Evolutionary conservation across 2,329 filamentous ascomycete genomes (phyloP).

Genomic region (Colletotrichum sp.): DNA sequence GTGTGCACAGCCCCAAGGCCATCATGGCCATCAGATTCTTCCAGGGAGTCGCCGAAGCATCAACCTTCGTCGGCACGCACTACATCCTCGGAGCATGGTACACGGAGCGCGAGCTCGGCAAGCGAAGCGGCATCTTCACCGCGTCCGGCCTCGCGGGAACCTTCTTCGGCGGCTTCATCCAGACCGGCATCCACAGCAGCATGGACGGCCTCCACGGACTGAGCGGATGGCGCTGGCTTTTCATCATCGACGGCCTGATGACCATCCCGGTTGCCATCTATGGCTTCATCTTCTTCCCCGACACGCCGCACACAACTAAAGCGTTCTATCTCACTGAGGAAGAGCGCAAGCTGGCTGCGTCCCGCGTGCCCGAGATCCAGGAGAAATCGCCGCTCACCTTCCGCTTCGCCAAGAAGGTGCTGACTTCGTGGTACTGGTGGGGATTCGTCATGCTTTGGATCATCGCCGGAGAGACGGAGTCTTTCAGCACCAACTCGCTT

Average conservation of each 20-base stretch:
- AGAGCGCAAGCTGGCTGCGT: conserved; percentile 44
- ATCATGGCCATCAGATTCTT: conserved; percentile 56
- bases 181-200: conserved; percentile 54
- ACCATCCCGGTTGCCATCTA: conserved; percentile 57
- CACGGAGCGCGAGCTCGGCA: conserved; percentile 65
- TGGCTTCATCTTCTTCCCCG: conserved; percentile 54
- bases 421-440: conserved; percentile 68
- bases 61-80: conserved; percentile 46
- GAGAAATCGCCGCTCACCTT: conserved; percentile 50
- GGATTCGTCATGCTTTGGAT: conserved; percentile 72
- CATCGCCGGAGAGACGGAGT: conserved; percentile 74
- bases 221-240: conserved; percentile 31
- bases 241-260: conserved; percentile 51
- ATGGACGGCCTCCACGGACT: conserved; percentile 45
- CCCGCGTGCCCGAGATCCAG: conserved; percentile 42
- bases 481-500: conserved; percentile 69
- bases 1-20: conserved; percentile 51
- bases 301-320: conserved; percentile 44
- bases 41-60: conserved; percentile 42
- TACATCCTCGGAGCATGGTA: conserved; percentile 61
- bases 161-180: conserved; percentile 66
- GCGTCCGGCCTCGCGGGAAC: conserved; percentile 63
- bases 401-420: conserved; percentile 57
- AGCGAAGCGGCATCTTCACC: conserved; percentile 68
- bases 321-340: conserved; percentile 40